phyloP scores from a whole-genome alignment of 73 alveolate species.

The Paramecium pentaurelia region DNA sequence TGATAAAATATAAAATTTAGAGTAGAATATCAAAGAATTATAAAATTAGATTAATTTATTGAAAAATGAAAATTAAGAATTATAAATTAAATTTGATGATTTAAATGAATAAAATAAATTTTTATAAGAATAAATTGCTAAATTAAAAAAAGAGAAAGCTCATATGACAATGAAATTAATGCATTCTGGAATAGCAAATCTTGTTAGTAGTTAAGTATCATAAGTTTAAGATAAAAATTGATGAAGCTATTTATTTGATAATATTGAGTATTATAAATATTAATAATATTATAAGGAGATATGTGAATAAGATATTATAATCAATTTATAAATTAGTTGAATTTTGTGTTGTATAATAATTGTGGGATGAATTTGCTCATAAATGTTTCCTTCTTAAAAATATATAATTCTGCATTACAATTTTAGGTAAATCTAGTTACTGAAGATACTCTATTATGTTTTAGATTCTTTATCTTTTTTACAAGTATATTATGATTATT shows the following conservation, averaged over 20 bases:
- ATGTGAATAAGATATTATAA: background rate
- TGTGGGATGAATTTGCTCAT: background rate
- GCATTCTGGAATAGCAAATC: slow-evolving; percentile 2
- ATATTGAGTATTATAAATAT: background rate
- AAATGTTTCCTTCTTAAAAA: background rate
- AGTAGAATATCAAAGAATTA: background rate
- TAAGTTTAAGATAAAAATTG: background rate
- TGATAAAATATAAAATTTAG: background rate
- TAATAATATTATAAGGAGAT: background rate
- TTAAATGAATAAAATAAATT: background rate
- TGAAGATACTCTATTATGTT: background rate
- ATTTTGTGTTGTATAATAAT: background rate
- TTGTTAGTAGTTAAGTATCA: background rate
- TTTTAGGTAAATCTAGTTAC: background rate
- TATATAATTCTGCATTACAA: background rate
- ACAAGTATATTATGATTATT: background rate
- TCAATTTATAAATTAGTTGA: background rate
- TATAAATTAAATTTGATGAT: background rate
- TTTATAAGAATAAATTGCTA: background rate
- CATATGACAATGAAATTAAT: background rate
- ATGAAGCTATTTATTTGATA: background rate
- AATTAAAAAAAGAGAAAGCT: background rate
- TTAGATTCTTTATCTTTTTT: background rate
- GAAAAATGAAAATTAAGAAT: background rate
- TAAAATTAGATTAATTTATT: background rate